Conservation (phyloP, 1,284 basidiomycete species). For the Coniferiporia weirii region DNA sequence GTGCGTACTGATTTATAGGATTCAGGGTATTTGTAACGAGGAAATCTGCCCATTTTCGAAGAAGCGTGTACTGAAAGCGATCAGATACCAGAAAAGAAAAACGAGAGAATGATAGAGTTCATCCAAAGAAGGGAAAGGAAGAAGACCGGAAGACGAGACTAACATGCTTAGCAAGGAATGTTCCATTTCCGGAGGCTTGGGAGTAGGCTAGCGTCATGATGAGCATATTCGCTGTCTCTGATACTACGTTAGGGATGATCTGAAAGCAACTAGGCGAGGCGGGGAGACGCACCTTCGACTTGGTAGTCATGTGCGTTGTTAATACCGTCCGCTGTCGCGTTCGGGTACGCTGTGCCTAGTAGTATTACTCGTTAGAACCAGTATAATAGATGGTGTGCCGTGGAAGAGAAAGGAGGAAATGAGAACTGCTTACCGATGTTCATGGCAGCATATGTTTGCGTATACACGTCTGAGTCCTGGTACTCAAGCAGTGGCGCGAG, state of each 20-base stretch:
- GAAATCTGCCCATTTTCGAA: conserved; percentile 11
- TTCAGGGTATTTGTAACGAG: conserved; percentile 10
- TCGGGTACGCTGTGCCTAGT: conserved; percentile 23
- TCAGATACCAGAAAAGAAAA: background rate
- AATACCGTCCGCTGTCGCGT: conserved; percentile 15
- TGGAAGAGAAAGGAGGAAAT: background rate
- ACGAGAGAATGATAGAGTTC: background rate
- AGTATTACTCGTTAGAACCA: conserved; percentile 1
- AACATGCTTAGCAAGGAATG: conserved; percentile 6
- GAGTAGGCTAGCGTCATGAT: conserved; percentile 16
- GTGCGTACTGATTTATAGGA: conserved; percentile 7
- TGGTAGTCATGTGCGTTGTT: conserved; percentile 19
- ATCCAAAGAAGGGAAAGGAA: background rate
- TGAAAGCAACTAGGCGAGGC: background rate
- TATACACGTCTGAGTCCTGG: conserved; percentile 28
- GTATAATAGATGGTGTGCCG: background rate
- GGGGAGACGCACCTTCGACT: conserved; percentile 25
- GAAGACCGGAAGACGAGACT: background rate
- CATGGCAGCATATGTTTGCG: conserved; percentile 32
- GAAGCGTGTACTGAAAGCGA: conserved; percentile 6
- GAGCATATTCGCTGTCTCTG: conserved; percentile 17
- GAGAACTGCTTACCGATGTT: conserved; percentile 33
- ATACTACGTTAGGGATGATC: background rate
- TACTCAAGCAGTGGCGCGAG: conserved; percentile 44
- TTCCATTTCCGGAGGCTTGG: conserved; percentile 9